These are phyloP conservation scores for Penicillium ucsense DNA, from an alignment of 495 filamentous ascomycete species.

Conservation along the genomic window DNA sequence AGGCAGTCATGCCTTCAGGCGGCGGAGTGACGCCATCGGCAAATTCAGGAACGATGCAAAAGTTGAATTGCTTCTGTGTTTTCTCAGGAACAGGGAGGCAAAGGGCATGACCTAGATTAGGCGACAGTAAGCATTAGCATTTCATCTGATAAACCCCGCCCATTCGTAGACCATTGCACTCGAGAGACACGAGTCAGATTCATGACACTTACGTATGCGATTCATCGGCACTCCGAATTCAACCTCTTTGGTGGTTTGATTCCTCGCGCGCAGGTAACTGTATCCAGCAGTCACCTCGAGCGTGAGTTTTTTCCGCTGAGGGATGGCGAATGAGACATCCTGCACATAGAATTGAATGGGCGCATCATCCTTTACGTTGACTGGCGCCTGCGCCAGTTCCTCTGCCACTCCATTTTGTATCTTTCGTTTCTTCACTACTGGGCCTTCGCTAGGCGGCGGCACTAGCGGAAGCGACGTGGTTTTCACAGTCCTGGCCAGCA, in stretches of 20 bases:
- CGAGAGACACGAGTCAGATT: no score
- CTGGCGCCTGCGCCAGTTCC: slow-evolving; percentile 30
- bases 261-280: slow-evolving; percentile 57
- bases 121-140: not conserved
- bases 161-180: no score
- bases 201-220: slow-evolving; percentile 55
- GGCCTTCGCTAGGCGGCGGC: slow-evolving; percentile 23
- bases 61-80: slow-evolving; percentile 77
- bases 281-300: slow-evolving; percentile 54
- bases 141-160: no score
- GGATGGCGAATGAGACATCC: slow-evolving; percentile 68
- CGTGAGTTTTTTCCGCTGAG: slow-evolving; percentile 85
- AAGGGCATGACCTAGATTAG: slow-evolving; percentile 54
- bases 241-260: slow-evolving; percentile 51
- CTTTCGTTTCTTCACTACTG: slow-evolving; percentile 47
- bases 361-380: slow-evolving; percentile 30
- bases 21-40: slow-evolving; percentile 45
- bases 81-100: slow-evolving; percentile 90
- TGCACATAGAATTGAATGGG: slow-evolving; percentile 45
- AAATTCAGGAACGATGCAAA: slow-evolving; percentile 65
- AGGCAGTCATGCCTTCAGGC: slow-evolving; percentile 21
- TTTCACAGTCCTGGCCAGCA: slow-evolving; percentile 30
- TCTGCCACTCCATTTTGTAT: slow-evolving; percentile 37
- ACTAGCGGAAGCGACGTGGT: slow-evolving; percentile 15
- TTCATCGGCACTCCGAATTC: slow-evolving; percentile 62